Percentiles rank a stretch among this genome's conserved stretches.
phyloP scores from a whole-genome alignment of 768 basidiomycete species.

The Phylloporus arenicola region DNA sequence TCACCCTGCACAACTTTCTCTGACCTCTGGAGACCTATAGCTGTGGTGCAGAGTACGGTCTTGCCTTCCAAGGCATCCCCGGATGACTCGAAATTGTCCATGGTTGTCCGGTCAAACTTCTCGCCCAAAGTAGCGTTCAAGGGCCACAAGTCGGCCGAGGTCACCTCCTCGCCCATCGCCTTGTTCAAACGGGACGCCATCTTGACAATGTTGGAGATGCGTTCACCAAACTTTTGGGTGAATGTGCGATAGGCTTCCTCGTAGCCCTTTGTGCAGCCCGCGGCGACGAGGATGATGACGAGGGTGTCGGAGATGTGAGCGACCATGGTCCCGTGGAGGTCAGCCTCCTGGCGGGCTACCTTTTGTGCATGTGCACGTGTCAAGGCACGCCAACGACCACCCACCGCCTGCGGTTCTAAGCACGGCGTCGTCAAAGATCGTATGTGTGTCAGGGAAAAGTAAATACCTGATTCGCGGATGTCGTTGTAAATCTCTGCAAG shows the following conservation, averaged over 20 bases:
- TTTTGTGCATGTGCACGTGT: conserved; percentile 43
- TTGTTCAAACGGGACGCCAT: conserved; percentile 34
- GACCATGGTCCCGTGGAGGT: conserved; percentile 34
- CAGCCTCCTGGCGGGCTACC: conserved; percentile 27
- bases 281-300: conserved; percentile 37
- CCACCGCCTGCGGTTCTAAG: conserved; percentile 50
- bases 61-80: conserved; percentile 10
- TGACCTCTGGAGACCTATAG: conserved; percentile 44
- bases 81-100: conserved; percentile 42
- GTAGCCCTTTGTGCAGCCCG: conserved; percentile 34
- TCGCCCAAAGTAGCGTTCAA: conserved; percentile 41
- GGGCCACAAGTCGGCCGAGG: conserved; percentile 51
- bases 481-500: conserved; percentile 33
- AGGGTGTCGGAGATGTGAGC: conserved; percentile 42
- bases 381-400: conserved; percentile 53
- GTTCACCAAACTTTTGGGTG: conserved; percentile 33
- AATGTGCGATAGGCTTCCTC: conserved; percentile 29
- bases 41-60: conserved; percentile 50
- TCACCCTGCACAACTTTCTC: conserved; percentile 35
- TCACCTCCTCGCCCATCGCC: conserved; percentile 54
- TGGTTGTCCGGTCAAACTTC: conserved; percentile 34
- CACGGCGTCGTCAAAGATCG: conserved; percentile 1
- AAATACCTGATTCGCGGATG: conserved; percentile 41
- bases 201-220: conserved; percentile 31
- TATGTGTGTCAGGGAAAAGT: not conserved